Base-by-base conservation (phyloP, 257 asterid genomes). In the Oldenlandia corymbosa region DNA sequence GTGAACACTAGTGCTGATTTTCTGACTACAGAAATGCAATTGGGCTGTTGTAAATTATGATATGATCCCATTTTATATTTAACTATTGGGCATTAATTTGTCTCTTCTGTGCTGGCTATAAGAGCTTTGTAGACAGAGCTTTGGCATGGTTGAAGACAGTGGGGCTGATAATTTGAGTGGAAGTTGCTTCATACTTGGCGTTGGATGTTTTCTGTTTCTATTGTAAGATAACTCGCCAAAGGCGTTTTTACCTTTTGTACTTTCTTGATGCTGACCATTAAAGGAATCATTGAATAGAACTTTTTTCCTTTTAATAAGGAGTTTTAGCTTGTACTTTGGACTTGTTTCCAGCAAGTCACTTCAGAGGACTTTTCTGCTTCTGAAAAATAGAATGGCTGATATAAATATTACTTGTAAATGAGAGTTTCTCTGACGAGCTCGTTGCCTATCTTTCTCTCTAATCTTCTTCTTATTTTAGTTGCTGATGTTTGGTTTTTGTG, bases 151-250 rank as follows among this genome's bases (percentile, higher is more conserved):
- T 78, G 83, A 68, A 73, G 84, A 70, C 74, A 74, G 54, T 69
- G 68, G 88, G 75, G 80, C 73, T 72, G 80, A 75, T 72, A 81
- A 0, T 67, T 64, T 71, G 74, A 69, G 69, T 76, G 81, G 81
- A 83, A 79, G 76, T 77, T 72, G 79, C 88, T 75, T 81, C 81
- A 76, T 67, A 76, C 88, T 74, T 75, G 84, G 94, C 85, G 79
- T 86, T 91, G 95, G 87, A 77, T 91, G 81, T 88, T 88, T 84
- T 87, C 94, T 81, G 85, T 83, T 86, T 87, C 97, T 85, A 85
- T 90, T 85, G 99, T 93, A 93, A 93, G 99, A 83, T 80, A 82
- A 92, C 89, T 79, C 72, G 82, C 87, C 78, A 73, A 82, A 76
- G 97, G 95, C 76, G 82, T 79, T 74, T 78, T 85, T 77, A 79